Base-by-base conservation (phyloP, 129 eudicot species). In the Apium graveolens region DNA sequence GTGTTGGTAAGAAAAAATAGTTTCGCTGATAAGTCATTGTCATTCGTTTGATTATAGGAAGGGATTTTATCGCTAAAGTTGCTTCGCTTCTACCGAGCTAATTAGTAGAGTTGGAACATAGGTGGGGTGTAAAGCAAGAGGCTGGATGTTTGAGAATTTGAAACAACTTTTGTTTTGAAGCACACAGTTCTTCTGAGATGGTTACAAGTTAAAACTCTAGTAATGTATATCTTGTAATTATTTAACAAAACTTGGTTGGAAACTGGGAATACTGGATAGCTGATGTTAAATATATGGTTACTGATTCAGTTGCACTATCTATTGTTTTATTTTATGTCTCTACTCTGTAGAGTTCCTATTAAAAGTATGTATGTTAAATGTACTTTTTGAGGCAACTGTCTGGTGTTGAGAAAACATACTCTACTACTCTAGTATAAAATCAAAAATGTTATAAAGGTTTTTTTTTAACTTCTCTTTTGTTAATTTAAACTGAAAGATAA, bases 41-140 rank as follows among this genome's bases (percentile, higher is more conserved):
- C 0, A 44, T 31, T 76, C 66, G 39, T 42, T 80, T 79, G 45
- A 75, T 78, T 45, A 60, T 86, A 90, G 97, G 96, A 82, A 80
- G 83, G 76, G 53, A 75, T 88, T 34, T 77, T 83, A 1, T 48
- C 81, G 3, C 65, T 83, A 72, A 92, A 92, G 83, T 79, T 88
- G 86, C 83, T 92, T 13, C 89, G 80, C 78, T 92, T 92, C 70
- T 92, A 90, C 78, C 91, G 86, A 29, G 89, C 89, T 14, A 79
- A 66, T 37, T 86, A 79, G 53, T 84, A 87, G 77, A 12, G 71
- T 65, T 65, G 38, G 37, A 29, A 11, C 34, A 27, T 63, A 26
- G 70, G 37, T 63, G 70, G 37, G 37, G 37, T n/a, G 12, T 5
- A 44, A 35, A 44, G 65, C 66, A 57, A 57, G 66, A 57, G 14